Evolutionary conservation across 805 yeast genomes (phyloP).

Genomic region (Yamadazyma olivae): DNA sequence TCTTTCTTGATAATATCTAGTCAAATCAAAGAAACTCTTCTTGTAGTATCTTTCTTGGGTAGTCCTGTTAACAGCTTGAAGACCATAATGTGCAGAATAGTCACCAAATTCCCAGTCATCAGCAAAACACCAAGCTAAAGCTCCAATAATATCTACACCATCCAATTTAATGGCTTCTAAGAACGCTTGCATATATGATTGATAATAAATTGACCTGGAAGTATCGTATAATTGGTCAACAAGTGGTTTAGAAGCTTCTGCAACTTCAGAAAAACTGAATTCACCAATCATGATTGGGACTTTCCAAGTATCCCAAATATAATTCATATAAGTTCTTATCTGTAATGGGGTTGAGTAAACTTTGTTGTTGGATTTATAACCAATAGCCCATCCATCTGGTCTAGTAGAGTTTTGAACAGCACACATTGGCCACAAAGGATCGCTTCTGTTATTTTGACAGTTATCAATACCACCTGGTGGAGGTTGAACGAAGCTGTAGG

Average conservation of each 20-base stretch:
- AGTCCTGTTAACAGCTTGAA: conserved; percentile 24
- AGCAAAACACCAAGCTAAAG: conserved; percentile 29
- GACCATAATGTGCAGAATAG: conserved; percentile 18
- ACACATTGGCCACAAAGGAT: conserved; percentile 24
- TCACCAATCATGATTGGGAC: conserved; percentile 27
- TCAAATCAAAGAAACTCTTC: conserved; percentile 17
- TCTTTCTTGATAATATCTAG: conserved; percentile 13
- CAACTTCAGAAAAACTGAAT: conserved; percentile 31
- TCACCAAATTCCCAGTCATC: conserved; percentile 35
- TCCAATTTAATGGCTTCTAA: conserved; percentile 22
- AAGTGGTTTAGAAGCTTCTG: conserved; percentile 22
- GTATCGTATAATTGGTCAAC: conserved; percentile 25
- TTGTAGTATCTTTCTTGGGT: conserved; percentile 23
- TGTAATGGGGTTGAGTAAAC: conserved; percentile 22
- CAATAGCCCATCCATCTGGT: conserved; percentile 18
- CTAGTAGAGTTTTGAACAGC: conserved; percentile 12
- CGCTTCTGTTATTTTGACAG: conserved; percentile 18
- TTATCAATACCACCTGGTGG: conserved; percentile 20
- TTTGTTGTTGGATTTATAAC: conserved; percentile 19
- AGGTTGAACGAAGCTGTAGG: conserved; percentile 18
- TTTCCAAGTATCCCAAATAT: conserved; percentile 20
- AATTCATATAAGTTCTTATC: conserved; percentile 23
- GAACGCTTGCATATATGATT: conserved; percentile 23
- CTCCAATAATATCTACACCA: conserved; percentile 24
- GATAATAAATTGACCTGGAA: conserved; percentile 25